Evolutionary conservation across 257 asterid genomes (phyloP).

Genomic region (Agastache rugosa): DNA sequence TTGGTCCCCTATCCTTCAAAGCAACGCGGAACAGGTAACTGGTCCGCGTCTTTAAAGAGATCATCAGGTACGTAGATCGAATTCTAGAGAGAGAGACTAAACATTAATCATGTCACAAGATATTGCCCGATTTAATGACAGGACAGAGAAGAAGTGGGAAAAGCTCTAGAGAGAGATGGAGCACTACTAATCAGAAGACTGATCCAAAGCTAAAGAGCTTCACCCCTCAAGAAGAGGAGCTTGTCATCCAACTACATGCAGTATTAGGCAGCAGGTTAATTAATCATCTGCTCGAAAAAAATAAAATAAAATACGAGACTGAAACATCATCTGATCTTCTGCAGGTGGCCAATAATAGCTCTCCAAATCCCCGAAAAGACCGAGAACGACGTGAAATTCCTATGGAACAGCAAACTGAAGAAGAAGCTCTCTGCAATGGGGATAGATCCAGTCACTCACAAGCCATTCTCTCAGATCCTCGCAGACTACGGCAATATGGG

Average conservation of each 20-base stretch:
- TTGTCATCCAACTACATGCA: conserved; percentile 84
- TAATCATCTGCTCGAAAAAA: not conserved
- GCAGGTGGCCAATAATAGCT: conserved; percentile 89
- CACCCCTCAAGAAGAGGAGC: conserved; percentile 83
- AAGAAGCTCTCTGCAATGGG: conserved; percentile 93
- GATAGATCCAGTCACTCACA: conserved; percentile 90
- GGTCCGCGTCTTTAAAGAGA: conserved; percentile 60
- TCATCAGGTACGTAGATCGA: conserved; percentile 48
- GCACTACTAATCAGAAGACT: conserved; percentile 36
- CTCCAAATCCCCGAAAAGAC: conserved; percentile 82
- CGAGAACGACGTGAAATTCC: conserved; percentile 69
- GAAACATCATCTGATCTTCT: not conserved
- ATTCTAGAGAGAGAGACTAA: not conserved
- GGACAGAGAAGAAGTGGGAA: conserved; percentile 70
- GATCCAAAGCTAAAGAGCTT: conserved; percentile 61
- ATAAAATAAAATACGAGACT: conserved; percentile 7
- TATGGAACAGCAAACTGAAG: conserved; percentile 82
- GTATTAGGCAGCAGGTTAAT: conserved; percentile 80
- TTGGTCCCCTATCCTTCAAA: conserved; percentile 39
- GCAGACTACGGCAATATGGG: conserved; percentile 88
- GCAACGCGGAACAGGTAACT: conserved; percentile 52
- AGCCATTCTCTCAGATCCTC: conserved; percentile 88
- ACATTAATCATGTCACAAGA: not conserved
- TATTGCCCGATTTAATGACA: conserved; percentile 22
- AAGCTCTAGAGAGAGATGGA: conserved; percentile 54